These are phyloP conservation scores for Ceriops zippeliana DNA, from an alignment of 345 rosid species.

Conservation along the genomic window DNA sequence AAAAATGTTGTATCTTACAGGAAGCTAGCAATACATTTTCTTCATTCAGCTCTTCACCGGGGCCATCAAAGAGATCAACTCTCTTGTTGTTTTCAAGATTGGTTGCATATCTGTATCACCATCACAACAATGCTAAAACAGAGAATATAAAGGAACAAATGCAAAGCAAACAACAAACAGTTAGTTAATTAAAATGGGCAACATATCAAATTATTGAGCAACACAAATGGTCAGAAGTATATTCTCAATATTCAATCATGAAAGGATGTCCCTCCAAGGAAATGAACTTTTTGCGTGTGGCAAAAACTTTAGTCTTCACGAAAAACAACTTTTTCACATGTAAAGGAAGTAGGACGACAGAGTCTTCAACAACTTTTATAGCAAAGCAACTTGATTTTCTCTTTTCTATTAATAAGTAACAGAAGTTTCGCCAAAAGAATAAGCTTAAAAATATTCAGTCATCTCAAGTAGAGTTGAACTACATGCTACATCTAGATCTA, in stretches of 20 bases:
- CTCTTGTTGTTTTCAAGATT: conserved; percentile 78
- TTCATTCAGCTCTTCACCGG: conserved; percentile 69
- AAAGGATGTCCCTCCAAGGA: not conserved
- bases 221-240: not conserved
- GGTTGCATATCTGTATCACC: conserved; percentile 55
- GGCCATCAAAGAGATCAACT: conserved; percentile 89
- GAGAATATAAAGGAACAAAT: conserved; percentile 10
- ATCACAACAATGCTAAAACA: conserved; percentile 19
- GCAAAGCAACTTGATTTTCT: too few species aligned
- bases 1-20: conserved; percentile 39
- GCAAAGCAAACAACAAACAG: not conserved
- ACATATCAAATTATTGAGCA: conserved; percentile 2
- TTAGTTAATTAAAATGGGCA: not conserved
- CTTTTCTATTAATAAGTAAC: too few species aligned
- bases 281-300: not conserved
- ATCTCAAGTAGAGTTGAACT: not conserved
- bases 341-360: too few species aligned
- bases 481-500: not conserved
- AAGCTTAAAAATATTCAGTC: not conserved
- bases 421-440: not conserved
- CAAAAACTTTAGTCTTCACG: too few species aligned
- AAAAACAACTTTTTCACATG: too few species aligned
- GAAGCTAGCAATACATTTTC: conserved; percentile 86
- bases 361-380: too few species aligned
- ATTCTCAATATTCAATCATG: not conserved